Evolutionary conservation across 352 stramenopile genomes (phyloP).

Genomic region (Pythium oligandrum): DNA sequence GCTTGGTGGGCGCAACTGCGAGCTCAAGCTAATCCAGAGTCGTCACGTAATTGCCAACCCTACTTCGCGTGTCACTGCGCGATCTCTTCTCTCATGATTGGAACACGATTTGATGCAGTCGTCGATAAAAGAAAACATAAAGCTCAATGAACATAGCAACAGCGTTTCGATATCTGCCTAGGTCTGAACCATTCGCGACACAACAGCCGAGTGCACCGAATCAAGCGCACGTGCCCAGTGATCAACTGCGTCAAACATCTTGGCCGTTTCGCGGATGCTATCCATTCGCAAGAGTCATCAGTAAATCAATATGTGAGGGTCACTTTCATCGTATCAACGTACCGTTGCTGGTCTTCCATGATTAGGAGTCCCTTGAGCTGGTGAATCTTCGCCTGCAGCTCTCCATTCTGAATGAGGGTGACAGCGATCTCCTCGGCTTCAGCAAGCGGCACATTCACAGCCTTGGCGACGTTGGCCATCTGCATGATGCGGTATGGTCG

Average conservation of each 20-base stretch:
- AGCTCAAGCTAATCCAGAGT: slow-evolving; percentile 83
- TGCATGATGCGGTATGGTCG: slow-evolving; percentile 89
- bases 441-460: slow-evolving; percentile 84
- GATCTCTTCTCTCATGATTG: slow-evolving; percentile 1
- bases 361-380: slow-evolving; percentile 64
- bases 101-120: too few relatives aligned
- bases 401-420: slow-evolving; percentile 88
- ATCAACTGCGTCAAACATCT: slow-evolving; percentile 67
- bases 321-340: slow-evolving; percentile 1
- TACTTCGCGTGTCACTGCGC: slow-evolving; percentile 40
- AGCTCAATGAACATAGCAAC: not conserved
- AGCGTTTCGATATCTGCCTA: not conserved
- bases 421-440: slow-evolving; percentile 91
- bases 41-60: slow-evolving; percentile 65
- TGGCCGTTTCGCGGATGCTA: slow-evolving; percentile 36
- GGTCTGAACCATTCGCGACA: slow-evolving; percentile 23
- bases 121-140: not conserved
- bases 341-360: slow-evolving; percentile 51
- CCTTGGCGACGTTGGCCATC: slow-evolving; percentile 79
- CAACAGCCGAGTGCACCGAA: slow-evolving; percentile 42
- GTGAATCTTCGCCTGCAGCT: slow-evolving; percentile 89
- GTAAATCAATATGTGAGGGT: slow-evolving; percentile 2
- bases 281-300: slow-evolving; percentile 19
- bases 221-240: slow-evolving; percentile 53
- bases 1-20: slow-evolving; percentile 60